Conservation (phyloP, 768 basidiomycete species). For the Mycena floridula region DNA sequence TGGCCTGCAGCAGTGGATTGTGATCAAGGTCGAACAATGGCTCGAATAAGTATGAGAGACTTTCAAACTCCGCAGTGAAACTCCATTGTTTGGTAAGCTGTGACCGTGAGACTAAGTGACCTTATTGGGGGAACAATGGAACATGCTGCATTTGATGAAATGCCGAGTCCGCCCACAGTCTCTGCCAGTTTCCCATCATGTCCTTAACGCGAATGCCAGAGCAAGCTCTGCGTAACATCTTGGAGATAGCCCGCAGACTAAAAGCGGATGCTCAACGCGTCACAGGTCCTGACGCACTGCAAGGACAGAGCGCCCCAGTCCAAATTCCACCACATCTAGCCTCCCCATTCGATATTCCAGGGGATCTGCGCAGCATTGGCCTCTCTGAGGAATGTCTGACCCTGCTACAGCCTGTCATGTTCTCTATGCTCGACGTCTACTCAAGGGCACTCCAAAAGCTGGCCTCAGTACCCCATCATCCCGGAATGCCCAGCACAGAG, state of each 20-base stretch:
- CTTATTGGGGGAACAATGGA: not conserved
- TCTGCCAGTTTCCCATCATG: too few species aligned
- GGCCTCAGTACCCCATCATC: not conserved
- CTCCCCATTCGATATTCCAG: not conserved
- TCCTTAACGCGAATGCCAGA: too few species aligned
- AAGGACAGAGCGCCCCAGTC: not conserved
- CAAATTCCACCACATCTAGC: not conserved
- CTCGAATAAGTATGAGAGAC: too few species aligned
- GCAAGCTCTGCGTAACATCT: not conserved
- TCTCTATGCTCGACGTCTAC: not conserved
- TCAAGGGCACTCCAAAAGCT: not conserved
- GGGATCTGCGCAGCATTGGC: not conserved
- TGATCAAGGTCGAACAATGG: too few species aligned
- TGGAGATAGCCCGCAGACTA: not conserved
- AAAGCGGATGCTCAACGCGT: not conserved
- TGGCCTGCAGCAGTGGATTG: too few species aligned
- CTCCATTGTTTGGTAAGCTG: too few species aligned
- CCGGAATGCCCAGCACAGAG: not conserved
- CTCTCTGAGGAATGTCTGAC: not conserved
- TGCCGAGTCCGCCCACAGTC: too few species aligned
- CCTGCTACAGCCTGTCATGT: not conserved
- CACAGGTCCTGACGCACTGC: not conserved
- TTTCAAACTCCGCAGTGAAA: too few species aligned
- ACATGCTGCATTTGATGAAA: too few species aligned
- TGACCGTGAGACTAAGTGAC: too few species aligned